phyloP scores from a whole-genome alignment of 148 eudicot genomes.

The Rhododendron griersonianum region DNA sequence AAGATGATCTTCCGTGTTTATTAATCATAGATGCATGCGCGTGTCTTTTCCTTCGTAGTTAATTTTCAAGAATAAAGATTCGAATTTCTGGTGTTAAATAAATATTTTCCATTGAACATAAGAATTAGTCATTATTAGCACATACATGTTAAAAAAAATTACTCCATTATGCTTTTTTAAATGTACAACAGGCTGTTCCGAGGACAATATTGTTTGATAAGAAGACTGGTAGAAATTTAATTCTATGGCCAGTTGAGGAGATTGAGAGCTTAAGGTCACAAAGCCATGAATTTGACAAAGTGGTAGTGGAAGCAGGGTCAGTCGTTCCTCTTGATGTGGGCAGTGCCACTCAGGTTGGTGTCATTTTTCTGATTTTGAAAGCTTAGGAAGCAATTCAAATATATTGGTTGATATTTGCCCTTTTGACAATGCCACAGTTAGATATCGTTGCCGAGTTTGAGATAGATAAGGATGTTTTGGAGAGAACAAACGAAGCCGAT shows the following conservation, averaged over 20 bases:
- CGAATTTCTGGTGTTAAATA: too few species aligned
- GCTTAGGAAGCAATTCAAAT: neutral
- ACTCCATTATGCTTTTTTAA: neutral
- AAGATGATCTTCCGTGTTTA: neutral
- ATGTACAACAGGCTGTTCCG: slow-evolving; percentile 49
- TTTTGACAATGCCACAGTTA: slow-evolving; percentile 24
- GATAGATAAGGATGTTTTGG: slow-evolving; percentile 31
- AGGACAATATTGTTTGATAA: slow-evolving; percentile 65
- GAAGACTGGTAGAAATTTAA: slow-evolving; percentile 61
- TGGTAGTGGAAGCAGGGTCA: slow-evolving; percentile 60
- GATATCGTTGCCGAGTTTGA: slow-evolving; percentile 51
- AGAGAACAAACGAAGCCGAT: slow-evolving; percentile 12
- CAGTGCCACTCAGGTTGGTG: slow-evolving; percentile 57
- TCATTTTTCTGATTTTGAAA: neutral
- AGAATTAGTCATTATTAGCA: neutral
- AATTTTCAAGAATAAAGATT: too few species aligned
- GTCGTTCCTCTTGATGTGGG: slow-evolving; percentile 46
- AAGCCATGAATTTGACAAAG: slow-evolving; percentile 19
- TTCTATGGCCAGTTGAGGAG: slow-evolving; percentile 84
- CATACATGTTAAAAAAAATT: neutral
- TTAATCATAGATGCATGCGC: neutral
- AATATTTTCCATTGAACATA: too few species aligned
- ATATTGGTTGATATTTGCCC: neutral
- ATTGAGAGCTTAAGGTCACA: slow-evolving; percentile 55
- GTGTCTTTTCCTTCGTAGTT: neutral